Evolutionary conservation across 805 yeast genomes (phyloP).

Genomic region (Suhomyces pyralidae): DNA sequence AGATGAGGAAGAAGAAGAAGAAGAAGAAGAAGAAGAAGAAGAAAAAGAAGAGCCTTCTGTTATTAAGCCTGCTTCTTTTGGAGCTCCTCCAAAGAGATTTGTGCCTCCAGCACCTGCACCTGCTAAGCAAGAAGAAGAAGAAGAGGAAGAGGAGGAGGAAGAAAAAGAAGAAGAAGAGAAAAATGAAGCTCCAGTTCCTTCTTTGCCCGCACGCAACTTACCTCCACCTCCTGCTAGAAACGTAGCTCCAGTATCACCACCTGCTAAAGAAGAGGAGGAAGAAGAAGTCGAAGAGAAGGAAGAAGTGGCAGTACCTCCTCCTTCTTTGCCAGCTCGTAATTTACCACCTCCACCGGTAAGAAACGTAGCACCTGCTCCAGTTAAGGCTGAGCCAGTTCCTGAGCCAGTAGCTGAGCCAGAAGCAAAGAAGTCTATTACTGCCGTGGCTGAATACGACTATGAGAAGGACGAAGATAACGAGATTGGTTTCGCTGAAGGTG

Average conservation of each 20-base stretch:
- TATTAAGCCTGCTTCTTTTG: constrained; percentile 7
- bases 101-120: constrained; percentile 9
- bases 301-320: constrained; percentile 24
- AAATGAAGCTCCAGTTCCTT: constrained; percentile 15
- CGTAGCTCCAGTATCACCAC: constrained; percentile 7
- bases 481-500: constrained; percentile 65
- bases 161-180: constrained; percentile 24
- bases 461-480: constrained; percentile 76
- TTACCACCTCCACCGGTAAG: constrained; percentile 19
- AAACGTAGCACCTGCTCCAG: constrained; percentile 13
- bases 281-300: constrained; percentile 16
- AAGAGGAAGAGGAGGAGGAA: constrained; percentile 10
- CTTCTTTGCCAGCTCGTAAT: constrained; percentile 13
- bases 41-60: constrained; percentile 15
- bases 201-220: constrained; percentile 14
- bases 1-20: constrained; percentile 11
- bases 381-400: constrained; percentile 8
- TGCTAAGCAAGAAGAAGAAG: not conserved
- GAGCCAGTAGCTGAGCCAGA: constrained; percentile 9
- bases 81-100: constrained; percentile 1
- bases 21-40: constrained; percentile 9
- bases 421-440: constrained; percentile 34
- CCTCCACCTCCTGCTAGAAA: constrained; percentile 13
- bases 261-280: constrained; percentile 19
- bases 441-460: constrained; percentile 80